Evolutionary conservation across 305 asterid species (phyloP), one percentile per base, ranked within the genome.

Genomic region (Solanum hybrid): DNA sequence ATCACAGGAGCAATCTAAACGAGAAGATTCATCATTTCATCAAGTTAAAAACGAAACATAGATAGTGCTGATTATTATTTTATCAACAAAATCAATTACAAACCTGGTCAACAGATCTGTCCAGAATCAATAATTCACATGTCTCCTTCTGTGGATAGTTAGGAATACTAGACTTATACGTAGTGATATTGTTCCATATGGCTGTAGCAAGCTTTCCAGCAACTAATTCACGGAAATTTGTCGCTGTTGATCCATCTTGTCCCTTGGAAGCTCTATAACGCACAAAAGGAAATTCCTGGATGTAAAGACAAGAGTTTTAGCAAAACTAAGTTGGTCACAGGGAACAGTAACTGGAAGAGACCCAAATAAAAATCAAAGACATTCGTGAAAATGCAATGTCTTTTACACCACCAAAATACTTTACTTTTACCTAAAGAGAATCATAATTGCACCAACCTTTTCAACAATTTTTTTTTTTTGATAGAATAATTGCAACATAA

Each of bases 71-170:
- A 27, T 20, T 88, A 79, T 81, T 85, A 45, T 15, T 27, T 79
- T 29, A 87, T 90, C 81, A 89, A n/a, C 41, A 38, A 32, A 86
- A 51, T 81, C 88, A 89, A 73, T 31, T 87, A 24, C 86, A 41
- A 26, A 96, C 99, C 99, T 94, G 98, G 93, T 98, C 99, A 90
- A 96, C 89, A 76, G 99, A 96, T 95, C 98, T 95, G 92, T 98
- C 99, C 93, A 98, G 90, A 94, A 98, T 96, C 91, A 98, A 97
- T 86, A 98, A 90, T 92, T 98, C 99, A 92, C 99, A 98, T 57
- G 98, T 95, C 95, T 98, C 99, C 79, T 93, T 89, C 91, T 96
- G 88, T 78, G 99, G 99, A 91, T 91, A 98, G 89, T 98, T 95
- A 89, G 98, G 95, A 89, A 98, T 95, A 79, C 97, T 93, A 90